Percentiles rank a stretch among this genome's conserved stretches.
phyloP scores from a whole-genome alignment of 2,329 filamentous ascomycete genomes.

The Diplodia sapinea region DNA sequence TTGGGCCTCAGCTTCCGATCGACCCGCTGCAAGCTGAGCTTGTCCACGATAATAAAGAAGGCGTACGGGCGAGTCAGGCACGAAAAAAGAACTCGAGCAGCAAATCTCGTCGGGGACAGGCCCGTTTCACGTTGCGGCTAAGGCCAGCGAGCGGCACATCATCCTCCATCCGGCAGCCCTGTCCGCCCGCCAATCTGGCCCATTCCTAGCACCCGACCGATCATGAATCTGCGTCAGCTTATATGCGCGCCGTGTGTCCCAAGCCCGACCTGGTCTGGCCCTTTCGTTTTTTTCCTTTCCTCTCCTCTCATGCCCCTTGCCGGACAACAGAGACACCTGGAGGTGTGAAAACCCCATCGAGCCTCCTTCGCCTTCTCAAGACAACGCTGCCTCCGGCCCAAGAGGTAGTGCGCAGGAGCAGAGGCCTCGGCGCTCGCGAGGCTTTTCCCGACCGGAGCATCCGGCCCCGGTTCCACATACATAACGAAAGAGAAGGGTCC shows the following conservation, averaged over 20 bases:
- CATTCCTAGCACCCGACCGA: constrained; percentile 13
- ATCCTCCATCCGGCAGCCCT: constrained; percentile 23
- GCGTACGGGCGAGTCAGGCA: background rate
- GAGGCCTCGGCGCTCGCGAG: background rate
- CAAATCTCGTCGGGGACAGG: background rate
- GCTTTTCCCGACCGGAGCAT: background rate
- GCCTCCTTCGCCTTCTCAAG: too few relatives aligned
- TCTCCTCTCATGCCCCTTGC: constrained; percentile 4
- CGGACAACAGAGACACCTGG: background rate
- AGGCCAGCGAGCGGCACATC: constrained; percentile 19
- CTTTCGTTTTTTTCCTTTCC: background rate
- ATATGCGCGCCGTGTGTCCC: constrained; percentile 19
- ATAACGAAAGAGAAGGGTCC: too few relatives aligned
- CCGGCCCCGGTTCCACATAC: background rate
- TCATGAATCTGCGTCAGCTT: constrained; percentile 22
- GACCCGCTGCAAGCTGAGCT: constrained; percentile 1
- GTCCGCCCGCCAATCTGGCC: constrained; percentile 18
- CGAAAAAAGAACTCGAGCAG: background rate
- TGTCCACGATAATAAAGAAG: background rate
- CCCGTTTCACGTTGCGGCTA: constrained; percentile 20
- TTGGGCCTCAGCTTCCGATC: background rate
- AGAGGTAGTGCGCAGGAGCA: background rate
- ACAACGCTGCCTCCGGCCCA: too few relatives aligned
- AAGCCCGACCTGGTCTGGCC: background rate
- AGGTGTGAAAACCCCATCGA: too few relatives aligned